phyloP scores from a whole-genome alignment of 257 asterid species.

The Solanum ossicruentum region DNA sequence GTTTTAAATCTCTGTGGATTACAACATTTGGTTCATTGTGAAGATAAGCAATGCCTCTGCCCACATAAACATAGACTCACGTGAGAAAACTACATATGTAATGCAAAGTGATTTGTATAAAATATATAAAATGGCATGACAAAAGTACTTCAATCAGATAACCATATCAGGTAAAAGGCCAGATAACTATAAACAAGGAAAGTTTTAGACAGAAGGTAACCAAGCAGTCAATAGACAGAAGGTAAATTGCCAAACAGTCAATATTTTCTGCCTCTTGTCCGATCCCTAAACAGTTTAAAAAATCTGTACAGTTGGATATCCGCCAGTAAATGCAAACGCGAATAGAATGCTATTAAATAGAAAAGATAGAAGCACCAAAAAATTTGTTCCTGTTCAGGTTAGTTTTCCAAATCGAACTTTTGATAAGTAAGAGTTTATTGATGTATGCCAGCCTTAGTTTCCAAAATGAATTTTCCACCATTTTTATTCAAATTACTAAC shows the following conservation, averaged over 20 bases:
- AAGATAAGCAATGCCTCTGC: conserved; percentile 99
- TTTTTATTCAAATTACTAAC: neutral
- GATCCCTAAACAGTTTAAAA: neutral
- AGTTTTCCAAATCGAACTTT: neutral
- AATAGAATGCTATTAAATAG: neutral
- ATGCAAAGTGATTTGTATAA: neutral
- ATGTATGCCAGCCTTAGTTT: neutral
- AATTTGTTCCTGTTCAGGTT: neutral
- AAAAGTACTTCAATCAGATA: neutral
- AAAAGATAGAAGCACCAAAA: neutral
- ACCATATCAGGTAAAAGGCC: neutral
- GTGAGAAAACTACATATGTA: neutral
- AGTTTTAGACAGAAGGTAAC: neutral
- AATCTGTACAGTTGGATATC: neutral
- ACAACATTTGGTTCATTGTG: conserved; percentile 94
- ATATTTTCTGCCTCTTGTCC: neutral
- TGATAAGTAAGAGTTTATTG: neutral
- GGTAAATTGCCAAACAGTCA: neutral
- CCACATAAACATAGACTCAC: conserved; percentile 9
- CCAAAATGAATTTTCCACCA: neutral
- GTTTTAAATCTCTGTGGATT: conserved; percentile 93
- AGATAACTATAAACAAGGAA: neutral
- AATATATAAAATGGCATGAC: neutral
- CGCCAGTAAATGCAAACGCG: neutral
- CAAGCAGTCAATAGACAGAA: neutral